Conservation (phyloP, 2,329 filamentous ascomycete genomes). For the Hypomyces rosellus region DNA sequence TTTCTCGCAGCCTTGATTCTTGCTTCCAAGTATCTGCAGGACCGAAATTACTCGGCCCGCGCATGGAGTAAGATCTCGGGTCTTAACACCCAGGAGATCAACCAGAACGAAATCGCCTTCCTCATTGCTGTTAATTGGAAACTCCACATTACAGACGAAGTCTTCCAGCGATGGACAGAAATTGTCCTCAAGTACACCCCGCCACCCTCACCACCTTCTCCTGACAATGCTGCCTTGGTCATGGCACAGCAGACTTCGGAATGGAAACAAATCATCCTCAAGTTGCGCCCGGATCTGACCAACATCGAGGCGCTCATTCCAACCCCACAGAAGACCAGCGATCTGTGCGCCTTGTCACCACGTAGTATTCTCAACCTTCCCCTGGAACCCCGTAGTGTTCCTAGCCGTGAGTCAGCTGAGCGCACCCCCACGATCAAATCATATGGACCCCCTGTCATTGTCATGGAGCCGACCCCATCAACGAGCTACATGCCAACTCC, state of each 20-base stretch:
- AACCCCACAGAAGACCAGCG: constrained; percentile 23
- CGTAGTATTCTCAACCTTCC: constrained; percentile 40
- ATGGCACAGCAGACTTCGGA: constrained; percentile 43
- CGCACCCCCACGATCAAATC: constrained; percentile 35
- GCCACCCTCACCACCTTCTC: constrained; percentile 54
- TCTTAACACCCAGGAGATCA: constrained; percentile 88
- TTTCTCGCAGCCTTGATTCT: constrained; percentile 91
- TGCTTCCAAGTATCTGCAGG: constrained; percentile 95
- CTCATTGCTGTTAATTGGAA: constrained; percentile 88
- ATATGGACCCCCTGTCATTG: constrained; percentile 33
- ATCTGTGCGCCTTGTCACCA: constrained; percentile 33
- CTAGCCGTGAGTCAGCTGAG: constrained; percentile 33
- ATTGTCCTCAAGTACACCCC: constrained; percentile 83
- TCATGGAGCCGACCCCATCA: constrained; percentile 41
- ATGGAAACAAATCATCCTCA: constrained; percentile 54
- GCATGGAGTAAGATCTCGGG: constrained; percentile 99
- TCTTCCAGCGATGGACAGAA: constrained; percentile 91
- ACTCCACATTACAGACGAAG: constrained; percentile 81
- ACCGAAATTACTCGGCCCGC: constrained; percentile 93
- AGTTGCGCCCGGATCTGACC: constrained; percentile 50
- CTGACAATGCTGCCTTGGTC: constrained; percentile 38
- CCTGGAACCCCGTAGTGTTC: constrained; percentile 28
- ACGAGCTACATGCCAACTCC: constrained; percentile 35
- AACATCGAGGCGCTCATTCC: constrained; percentile 51
- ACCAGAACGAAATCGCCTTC: constrained; percentile 92